These are phyloP conservation scores for Pseudoscleropodium purum DNA, from an alignment of 225 moss, liverwort and hornwort genomes.

Conservation along the genomic window DNA sequence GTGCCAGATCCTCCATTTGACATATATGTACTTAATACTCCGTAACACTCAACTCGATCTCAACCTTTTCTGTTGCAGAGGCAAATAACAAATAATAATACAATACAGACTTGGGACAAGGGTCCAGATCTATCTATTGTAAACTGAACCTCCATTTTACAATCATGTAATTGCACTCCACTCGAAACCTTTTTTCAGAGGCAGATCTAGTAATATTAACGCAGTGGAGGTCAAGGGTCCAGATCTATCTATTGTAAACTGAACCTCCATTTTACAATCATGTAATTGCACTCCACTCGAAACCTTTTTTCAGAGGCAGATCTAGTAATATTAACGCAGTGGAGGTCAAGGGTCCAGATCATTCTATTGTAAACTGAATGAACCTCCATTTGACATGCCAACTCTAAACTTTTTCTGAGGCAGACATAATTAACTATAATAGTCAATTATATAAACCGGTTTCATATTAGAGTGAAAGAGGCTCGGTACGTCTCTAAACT, in stretches of 20 bases:
- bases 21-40: not conserved
- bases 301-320: not conserved
- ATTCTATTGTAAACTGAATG: not conserved
- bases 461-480: not conserved
- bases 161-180: not conserved
- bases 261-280: not conserved
- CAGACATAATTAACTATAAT: too few species aligned
- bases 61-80: not conserved
- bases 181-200: not conserved
- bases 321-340: not conserved
- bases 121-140: not conserved
- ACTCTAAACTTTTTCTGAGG: not conserved
- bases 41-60: not conserved
- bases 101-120: not conserved
- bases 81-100: not conserved
- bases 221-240: not conserved
- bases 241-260: not conserved
- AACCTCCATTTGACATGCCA: not conserved
- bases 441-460: not conserved
- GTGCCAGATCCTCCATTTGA: not conserved
- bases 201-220: not conserved
- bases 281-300: not conserved
- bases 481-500: not conserved
- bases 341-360: not conserved
- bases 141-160: not conserved